phyloP scores from a whole-genome alignment of 2,329 filamentous ascomycete species.

The Exophiala calicioides region DNA sequence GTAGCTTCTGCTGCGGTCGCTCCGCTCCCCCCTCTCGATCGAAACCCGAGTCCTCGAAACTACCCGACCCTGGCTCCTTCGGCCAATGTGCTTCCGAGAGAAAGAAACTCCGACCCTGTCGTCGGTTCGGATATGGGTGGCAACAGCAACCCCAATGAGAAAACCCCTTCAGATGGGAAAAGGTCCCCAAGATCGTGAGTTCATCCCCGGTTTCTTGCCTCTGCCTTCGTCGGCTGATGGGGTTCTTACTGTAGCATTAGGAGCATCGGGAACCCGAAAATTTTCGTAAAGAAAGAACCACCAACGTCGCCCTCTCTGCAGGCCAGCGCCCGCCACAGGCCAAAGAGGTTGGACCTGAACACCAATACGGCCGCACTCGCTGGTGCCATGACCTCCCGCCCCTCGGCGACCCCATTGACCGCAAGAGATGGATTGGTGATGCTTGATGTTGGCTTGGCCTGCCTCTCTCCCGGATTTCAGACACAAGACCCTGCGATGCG shows the following conservation, averaged over 20 bases:
- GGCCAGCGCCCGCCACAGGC: constrained; percentile 70
- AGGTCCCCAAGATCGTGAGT: constrained; percentile 55
- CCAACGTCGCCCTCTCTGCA: constrained; percentile 74
- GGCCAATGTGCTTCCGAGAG: constrained; percentile 32
- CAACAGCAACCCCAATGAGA: constrained; percentile 22
- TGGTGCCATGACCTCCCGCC: constrained; percentile 47
- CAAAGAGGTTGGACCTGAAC: constrained; percentile 75
- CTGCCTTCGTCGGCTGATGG: constrained; percentile 31
- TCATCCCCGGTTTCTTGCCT: constrained; percentile 22
- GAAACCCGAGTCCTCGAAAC: constrained; percentile 47
- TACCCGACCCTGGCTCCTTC: constrained; percentile 45
- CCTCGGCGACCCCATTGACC: constrained; percentile 68
- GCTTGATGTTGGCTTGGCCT: constrained; percentile 90
- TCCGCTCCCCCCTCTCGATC: constrained; percentile 47
- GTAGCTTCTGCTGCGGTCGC: constrained; percentile 49
- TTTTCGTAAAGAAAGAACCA: constrained; percentile 95
- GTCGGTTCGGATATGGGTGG: constrained; percentile 11
- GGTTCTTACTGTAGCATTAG: constrained; percentile 34
- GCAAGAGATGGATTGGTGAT: constrained; percentile 76
- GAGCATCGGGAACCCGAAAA: constrained; percentile 67
- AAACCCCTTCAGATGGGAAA: constrained; percentile 51
- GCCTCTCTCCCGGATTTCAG: constrained; percentile 90
- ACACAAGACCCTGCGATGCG: constrained; percentile 97
- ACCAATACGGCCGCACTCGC: constrained; percentile 46
- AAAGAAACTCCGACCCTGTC: constrained; percentile 21